These are phyloP conservation scores for Globisporangium viniferum DNA, from an alignment of 352 stramenopile species.

Conservation along the genomic window DNA sequence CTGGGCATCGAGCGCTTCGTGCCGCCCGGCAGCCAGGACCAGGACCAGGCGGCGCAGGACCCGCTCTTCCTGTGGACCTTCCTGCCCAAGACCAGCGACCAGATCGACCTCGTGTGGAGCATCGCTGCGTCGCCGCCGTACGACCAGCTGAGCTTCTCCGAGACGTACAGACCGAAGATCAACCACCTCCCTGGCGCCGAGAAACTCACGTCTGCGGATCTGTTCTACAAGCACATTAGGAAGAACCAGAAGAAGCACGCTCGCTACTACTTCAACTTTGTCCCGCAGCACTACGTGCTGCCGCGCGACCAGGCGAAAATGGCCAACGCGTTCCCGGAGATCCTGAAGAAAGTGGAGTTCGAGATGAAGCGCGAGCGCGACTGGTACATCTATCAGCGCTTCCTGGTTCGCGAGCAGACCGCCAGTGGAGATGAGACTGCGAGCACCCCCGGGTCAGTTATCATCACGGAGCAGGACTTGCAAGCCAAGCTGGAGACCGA, in stretches of 20 bases:
- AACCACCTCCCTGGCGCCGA: conserved; percentile 68
- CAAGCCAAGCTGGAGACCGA: conserved; percentile 34
- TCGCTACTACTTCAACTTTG: conserved; percentile 72
- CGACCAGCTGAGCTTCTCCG: conserved; percentile 35
- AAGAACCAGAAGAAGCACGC: conserved; percentile 42
- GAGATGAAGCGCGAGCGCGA: conserved; percentile 52
- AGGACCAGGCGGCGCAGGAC: conserved; percentile 14
- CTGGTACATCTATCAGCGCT: conserved; percentile 55
- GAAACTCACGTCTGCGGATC: conserved; percentile 39
- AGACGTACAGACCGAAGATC: conserved; percentile 48
- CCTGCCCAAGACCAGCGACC: conserved; percentile 32
- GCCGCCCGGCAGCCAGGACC: conserved; percentile 18
- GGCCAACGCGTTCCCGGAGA: conserved; percentile 36
- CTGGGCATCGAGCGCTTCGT: conserved; percentile 56
- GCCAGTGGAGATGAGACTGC: conserved; percentile 31
- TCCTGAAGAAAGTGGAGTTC: conserved; percentile 48
- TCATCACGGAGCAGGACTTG: conserved; percentile 49
- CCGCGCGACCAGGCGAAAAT: conserved; percentile 53
- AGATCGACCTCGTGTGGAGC: conserved; percentile 78
- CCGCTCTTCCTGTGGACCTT: conserved; percentile 36
- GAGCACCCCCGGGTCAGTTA: conserved; percentile 24
- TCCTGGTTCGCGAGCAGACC: conserved; percentile 48
- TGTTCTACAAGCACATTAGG: conserved; percentile 44
- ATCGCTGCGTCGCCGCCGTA: conserved; percentile 24
- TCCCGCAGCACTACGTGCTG: conserved; percentile 56